A percentile compares a stretch with the other conserved stretches of the same genome.
Conservation (phyloP, 1,139 yeast species). For the Lodderomyces jiufengensis region DNA sequence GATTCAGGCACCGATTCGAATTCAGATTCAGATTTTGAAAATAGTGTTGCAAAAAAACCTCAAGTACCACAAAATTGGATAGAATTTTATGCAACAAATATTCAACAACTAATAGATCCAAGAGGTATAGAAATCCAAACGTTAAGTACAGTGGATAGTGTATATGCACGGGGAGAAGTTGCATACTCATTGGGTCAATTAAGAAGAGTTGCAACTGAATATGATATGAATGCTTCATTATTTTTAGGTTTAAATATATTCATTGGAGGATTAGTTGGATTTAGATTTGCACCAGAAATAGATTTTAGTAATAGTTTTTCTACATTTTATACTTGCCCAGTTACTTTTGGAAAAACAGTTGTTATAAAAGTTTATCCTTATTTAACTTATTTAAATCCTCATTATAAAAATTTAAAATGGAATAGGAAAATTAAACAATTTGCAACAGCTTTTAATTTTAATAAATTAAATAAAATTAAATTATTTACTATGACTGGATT, state of each 20-base stretch:
- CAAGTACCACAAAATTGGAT: conserved; percentile 12
- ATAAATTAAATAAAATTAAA: conserved; percentile 4
- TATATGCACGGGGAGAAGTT: conserved; percentile 10
- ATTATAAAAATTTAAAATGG: conserved; percentile 9
- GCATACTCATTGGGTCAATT: conserved; percentile 8
- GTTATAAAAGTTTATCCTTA: conserved; percentile 10
- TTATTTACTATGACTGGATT: conserved; percentile 12
- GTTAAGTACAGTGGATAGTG: conserved; percentile 8
- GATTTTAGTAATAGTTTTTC: conserved; percentile 6
- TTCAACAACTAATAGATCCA: conserved; percentile 2
- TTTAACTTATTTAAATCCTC: conserved; percentile 7
- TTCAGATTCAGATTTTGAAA: background rate
- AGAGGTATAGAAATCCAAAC: conserved; percentile 10
- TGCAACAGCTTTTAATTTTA: conserved; percentile 2
- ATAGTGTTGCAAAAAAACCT: background rate
- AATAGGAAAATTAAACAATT: conserved; percentile 9
- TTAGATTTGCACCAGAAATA: conserved; percentile 11
- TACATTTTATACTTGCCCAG: conserved; percentile 11
- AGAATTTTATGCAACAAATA: conserved; percentile 8
- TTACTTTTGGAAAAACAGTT: conserved; percentile 11
- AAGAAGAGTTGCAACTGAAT: conserved; percentile 7
- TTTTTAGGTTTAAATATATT: conserved; percentile 8
- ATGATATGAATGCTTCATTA: conserved; percentile 6
- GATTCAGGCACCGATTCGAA: background rate
- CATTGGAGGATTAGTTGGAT: conserved; percentile 8